These are phyloP conservation scores for Quercus engelmannii DNA, from an alignment of 306 rosid species.

Conservation along the genomic window DNA sequence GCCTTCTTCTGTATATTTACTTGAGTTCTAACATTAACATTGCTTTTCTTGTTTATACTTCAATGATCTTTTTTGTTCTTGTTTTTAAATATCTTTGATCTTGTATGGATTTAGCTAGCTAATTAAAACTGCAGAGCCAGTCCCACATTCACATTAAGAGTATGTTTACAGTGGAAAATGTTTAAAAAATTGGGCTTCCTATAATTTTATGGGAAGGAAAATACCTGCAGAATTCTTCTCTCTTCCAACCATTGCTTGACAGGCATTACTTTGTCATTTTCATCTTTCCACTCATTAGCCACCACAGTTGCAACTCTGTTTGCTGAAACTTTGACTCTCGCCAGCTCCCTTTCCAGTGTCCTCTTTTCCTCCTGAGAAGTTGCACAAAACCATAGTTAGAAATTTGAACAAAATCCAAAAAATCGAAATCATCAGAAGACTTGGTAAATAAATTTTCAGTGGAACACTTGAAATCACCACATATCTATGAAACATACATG, in stretches of 20 bases:
- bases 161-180: not conserved
- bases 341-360: constrained; percentile 86
- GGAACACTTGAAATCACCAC: not conserved
- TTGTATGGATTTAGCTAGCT: not conserved
- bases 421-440: not conserved
- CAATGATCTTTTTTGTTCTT: not conserved
- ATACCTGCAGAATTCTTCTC: constrained; percentile 81
- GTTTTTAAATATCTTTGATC: not conserved
- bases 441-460: not conserved
- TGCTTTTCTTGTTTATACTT: not conserved
- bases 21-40: not conserved
- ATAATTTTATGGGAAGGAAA: constrained; percentile 1
- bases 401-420: constrained; percentile 8
- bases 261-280: constrained; percentile 87
- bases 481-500: constrained; percentile 39
- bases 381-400: constrained; percentile 16
- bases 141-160: not conserved
- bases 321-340: constrained; percentile 76
- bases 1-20: not conserved
- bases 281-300: constrained; percentile 98
- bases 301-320: constrained; percentile 78
- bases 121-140: not conserved
- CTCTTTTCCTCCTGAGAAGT: constrained; percentile 81
- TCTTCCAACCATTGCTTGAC: constrained; percentile 95
- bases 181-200: not conserved